Evolutionary conservation across 768 basidiomycete genomes (phyloP), one percentile per base, ranked within the genome.

Genomic region (Panaeolus cyanescens): DNA sequence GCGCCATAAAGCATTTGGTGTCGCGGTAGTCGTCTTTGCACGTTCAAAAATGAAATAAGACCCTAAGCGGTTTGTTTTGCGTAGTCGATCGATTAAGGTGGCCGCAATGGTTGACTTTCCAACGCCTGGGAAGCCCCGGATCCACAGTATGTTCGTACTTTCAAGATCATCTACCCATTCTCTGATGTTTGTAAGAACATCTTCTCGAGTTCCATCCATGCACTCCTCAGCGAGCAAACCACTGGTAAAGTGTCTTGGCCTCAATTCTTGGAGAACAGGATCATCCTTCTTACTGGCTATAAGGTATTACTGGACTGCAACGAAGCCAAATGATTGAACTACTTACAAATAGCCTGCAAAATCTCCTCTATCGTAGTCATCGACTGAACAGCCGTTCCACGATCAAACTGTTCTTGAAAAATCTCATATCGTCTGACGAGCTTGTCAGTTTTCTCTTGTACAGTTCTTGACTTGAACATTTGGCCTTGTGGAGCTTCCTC

Each of bases 51-150:
- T 74, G 61, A 74, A 77, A 17, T 67, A 75, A 2, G 73, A 71
- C 3, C 75, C 77, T 15, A 79, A 72, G 10, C 59, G 45, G 2
- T 64, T 61, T 13, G 58, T 42, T 4, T 67, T 50, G 15, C 63
- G 54, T 13, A 71, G 66, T 19, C 56, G 59, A 5, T 65, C 19
- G 13, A 73, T 72, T n/a, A 79, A 62, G 5, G 75, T 72, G 34
- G 74, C 70, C 5, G 76, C 70, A 17, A 80, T 74, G 25, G 76
- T 62, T 2, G 77, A 76, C 63, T 79, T 80, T 9, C 79, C 79
- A 9, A 63, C 67, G 9, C 79, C 79, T 12, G 77, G 75, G 15
- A 65, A 63, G 34, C 74, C 78, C 53, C 56, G 60, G 30, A 79
- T 62, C 66, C 72, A 72, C 42, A 69, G 68, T 5, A 78, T 34